These are phyloP conservation scores for Suillus tomentosus DNA, from an alignment of 768 basidiomycete genomes.

Conservation along the genomic window DNA sequence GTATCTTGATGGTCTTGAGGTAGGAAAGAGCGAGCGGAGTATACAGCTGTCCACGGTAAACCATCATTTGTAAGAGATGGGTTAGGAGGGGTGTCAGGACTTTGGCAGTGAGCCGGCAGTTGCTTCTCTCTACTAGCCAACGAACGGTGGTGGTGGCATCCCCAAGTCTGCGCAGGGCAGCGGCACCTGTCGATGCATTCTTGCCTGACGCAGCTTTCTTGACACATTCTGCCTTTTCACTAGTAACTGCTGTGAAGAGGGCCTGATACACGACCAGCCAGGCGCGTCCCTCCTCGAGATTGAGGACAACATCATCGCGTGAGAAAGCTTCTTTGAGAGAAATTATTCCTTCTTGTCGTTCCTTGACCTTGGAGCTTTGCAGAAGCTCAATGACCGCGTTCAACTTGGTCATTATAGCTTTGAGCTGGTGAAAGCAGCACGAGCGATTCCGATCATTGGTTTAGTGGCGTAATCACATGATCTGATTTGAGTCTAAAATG, in stretches of 20 bases:
- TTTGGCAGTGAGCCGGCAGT: constrained; percentile 55
- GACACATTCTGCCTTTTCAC: constrained; percentile 55
- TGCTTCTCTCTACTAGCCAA: constrained; percentile 68
- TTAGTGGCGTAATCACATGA: constrained; percentile 18
- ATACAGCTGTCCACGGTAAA: constrained; percentile 54
- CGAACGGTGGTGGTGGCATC: constrained; percentile 70
- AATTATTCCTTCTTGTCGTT: constrained; percentile 64
- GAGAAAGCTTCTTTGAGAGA: constrained; percentile 54
- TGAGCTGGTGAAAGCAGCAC: constrained; percentile 9
- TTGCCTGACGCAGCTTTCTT: constrained; percentile 45
- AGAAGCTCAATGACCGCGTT: constrained; percentile 52
- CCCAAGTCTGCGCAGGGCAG: constrained; percentile 59
- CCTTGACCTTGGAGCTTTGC: constrained; percentile 65
- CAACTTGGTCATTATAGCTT: constrained; percentile 41
- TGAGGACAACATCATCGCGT: constrained; percentile 45
- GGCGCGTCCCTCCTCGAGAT: constrained; percentile 37
- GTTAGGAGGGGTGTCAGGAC: constrained; percentile 58
- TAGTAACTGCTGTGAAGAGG: constrained; percentile 64
- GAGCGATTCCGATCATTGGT: not conserved
- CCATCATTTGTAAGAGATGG: constrained; percentile 65
- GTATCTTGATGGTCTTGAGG: constrained; percentile 68
- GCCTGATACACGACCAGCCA: constrained; percentile 77
- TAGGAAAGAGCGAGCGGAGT: constrained; percentile 75
- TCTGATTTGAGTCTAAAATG: constrained; percentile 9
- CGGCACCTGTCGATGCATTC: constrained; percentile 42